phyloP scores from a whole-genome alignment of 495 filamentous ascomycete species.

The Daldinia decipiens region DNA sequence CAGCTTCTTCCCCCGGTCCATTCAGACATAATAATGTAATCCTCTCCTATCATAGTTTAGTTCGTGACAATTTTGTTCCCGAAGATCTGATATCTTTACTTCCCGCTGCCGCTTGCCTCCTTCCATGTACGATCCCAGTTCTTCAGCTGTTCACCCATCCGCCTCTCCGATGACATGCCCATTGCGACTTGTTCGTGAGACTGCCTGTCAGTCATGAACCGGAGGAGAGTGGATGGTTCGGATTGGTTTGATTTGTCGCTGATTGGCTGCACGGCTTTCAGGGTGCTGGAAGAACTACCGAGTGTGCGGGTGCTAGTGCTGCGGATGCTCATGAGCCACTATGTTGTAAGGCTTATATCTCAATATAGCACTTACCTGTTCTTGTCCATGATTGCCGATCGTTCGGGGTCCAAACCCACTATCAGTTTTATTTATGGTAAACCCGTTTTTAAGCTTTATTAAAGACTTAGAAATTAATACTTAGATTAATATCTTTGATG shows the following conservation, averaged over 20 bases:
- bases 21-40: neutral
- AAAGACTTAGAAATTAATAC: neutral
- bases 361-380: conserved; percentile 11
- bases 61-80: neutral
- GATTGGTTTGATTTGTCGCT: neutral
- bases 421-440: neutral
- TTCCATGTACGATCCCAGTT: conserved; percentile 17
- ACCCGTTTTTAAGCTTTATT: neutral
- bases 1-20: neutral
- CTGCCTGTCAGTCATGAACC: conserved; percentile 6
- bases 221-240: neutral
- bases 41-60: neutral
- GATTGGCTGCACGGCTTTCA: neutral
- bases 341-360: neutral
- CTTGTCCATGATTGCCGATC: conserved; percentile 14
- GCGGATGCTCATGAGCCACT: conserved; percentile 5
- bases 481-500: neutral
- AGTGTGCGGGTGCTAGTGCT: conserved; percentile 1
- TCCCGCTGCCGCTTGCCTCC: conserved; percentile 6
- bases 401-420: neutral
- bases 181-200: conserved; percentile 23
- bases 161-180: neutral
- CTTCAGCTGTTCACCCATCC: neutral
- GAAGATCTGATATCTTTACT: neutral
- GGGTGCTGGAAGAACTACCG: neutral